Base-by-base conservation (phyloP, 2,329 filamentous ascomycete species). In the Pseudodiploospora longispora region DNA sequence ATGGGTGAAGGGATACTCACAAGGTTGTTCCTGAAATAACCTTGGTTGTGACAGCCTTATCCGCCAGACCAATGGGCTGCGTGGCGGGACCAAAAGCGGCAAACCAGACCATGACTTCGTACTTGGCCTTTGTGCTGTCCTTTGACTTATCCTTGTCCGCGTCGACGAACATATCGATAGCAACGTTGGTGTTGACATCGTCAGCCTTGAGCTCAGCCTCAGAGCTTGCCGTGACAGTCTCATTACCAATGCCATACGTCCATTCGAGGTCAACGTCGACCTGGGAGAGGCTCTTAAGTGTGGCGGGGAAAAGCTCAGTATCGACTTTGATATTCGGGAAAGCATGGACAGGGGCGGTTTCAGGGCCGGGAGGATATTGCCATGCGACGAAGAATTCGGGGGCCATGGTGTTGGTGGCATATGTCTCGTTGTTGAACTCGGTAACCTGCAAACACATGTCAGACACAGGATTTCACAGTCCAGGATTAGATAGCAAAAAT, bases 51-150 rank as follows among this genome's bases (percentile, higher is more conserved):
- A 67, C 47, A 0, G 58, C 48, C 6, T 62, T 63, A 0, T 55
- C 40, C 2, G 50, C 43, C 1, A 60, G 55, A 36, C 75, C 75
- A 47, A 77, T 66, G 28, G 74, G 70, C 48, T 74, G 66, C 1
- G 74, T 67, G 2, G 67, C 59, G 2, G 57, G 10, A 3, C 74
- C 75, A 38, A 70, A 69, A 4, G 61, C 59, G 3, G 66, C 74
- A 48, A 79, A 68, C 74, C 72, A 78, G 32, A 79, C 66, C 74
- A 78, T 78, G 59, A 79, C 64, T 61, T 79, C 76, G 59, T 68
- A 72, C 7, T 54, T 52, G 3, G 76, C 69, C 4, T 62, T 61
- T 1, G 56, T 55, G 36, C 65, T 70, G 56, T 70, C 57, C 36
- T 56, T 47, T 0, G 76, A 61, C 1, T 56, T 65, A 1, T 49